Percentiles rank a stretch among this genome's conserved stretches.
phyloP scores from a whole-genome alignment of 148 eudicot genomes.

The Limonium bicolor region DNA sequence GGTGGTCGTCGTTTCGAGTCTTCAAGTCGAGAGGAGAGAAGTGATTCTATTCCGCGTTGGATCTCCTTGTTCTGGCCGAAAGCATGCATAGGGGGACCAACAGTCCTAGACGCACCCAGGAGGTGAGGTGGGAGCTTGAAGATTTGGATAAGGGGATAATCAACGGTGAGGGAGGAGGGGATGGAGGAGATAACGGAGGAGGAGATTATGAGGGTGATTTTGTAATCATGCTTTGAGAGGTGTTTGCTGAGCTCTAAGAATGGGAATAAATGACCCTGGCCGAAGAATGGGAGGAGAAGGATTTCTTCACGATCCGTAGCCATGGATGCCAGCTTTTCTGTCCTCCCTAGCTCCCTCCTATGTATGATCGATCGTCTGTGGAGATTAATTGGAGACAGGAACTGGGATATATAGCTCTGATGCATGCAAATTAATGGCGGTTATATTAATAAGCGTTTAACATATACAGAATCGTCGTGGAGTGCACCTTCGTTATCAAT shows the following conservation, averaged over 20 bases:
- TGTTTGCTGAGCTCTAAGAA: slow-evolving; percentile 36
- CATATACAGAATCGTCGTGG: too few relatives aligned
- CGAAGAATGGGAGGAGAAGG: slow-evolving; percentile 12
- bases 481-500: too few relatives aligned
- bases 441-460: too few relatives aligned
- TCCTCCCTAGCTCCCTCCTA: too few relatives aligned
- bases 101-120: background rate
- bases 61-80: slow-evolving; percentile 14
- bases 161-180: slow-evolving; percentile 21
- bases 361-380: too few relatives aligned
- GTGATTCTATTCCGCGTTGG: slow-evolving; percentile 19
- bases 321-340: too few relatives aligned
- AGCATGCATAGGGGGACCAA: slow-evolving; percentile 5
- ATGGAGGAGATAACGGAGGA: slow-evolving; percentile 34
- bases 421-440: too few relatives aligned
- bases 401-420: too few relatives aligned
- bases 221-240: slow-evolving; percentile 19
- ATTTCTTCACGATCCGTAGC: slow-evolving; percentile 7
- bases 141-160: slow-evolving; percentile 18
- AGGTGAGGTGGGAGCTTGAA: slow-evolving; percentile 13
- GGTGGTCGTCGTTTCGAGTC: slow-evolving; percentile 17
- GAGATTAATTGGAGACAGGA: too few relatives aligned
- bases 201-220: slow-evolving; percentile 24
- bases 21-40: slow-evolving; percentile 8
- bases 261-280: slow-evolving; percentile 49